Evolutionary conservation across 106 monocot genomes (phyloP).

Genomic region (Allium sativum): DNA sequence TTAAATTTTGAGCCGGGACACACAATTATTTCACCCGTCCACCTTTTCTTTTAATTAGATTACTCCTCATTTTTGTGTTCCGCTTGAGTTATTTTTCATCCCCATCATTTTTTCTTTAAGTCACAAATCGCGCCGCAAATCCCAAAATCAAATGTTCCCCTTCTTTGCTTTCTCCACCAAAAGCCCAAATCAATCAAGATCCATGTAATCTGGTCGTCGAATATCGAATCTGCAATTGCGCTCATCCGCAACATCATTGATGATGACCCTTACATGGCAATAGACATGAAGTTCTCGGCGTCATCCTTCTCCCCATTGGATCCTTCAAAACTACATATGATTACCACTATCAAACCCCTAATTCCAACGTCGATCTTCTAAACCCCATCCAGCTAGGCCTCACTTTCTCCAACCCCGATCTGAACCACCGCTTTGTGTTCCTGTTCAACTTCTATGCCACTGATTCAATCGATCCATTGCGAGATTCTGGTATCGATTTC

Average conservation of each 20-base stretch:
- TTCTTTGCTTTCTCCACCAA: no score
- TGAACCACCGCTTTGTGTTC: constrained; percentile 25
- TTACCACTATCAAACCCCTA: constrained; percentile 9
- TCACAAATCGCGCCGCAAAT: no score
- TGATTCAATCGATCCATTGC: constrained; percentile 35
- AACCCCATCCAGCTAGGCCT: constrained; percentile 16
- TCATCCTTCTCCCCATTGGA: constrained; percentile 6
- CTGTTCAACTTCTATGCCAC: constrained; percentile 16
- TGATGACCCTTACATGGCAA: constrained; percentile 10
- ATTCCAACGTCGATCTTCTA: constrained; percentile 14
- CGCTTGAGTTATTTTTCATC: no score
- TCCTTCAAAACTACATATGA: constrained; percentile 3
- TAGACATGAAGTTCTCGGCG: constrained; percentile 13
- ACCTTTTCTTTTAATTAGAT: no score
- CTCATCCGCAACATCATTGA: constrained; percentile 12
- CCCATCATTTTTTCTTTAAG: no score
- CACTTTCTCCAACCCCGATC: constrained; percentile 8
- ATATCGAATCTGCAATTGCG: constrained; percentile 7
- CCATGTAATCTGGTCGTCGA: constrained; percentile 11
- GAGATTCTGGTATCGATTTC: constrained; percentile 31
- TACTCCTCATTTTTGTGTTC: no score
- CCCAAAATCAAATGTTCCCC: no score
- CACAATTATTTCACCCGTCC: no score
- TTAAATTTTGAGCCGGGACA: no score
- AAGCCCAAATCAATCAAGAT: constrained; percentile 10